These are phyloP conservation scores for Hypoxylon perforatum DNA, from an alignment of 495 filamentous ascomycete species.

Conservation along the genomic window DNA sequence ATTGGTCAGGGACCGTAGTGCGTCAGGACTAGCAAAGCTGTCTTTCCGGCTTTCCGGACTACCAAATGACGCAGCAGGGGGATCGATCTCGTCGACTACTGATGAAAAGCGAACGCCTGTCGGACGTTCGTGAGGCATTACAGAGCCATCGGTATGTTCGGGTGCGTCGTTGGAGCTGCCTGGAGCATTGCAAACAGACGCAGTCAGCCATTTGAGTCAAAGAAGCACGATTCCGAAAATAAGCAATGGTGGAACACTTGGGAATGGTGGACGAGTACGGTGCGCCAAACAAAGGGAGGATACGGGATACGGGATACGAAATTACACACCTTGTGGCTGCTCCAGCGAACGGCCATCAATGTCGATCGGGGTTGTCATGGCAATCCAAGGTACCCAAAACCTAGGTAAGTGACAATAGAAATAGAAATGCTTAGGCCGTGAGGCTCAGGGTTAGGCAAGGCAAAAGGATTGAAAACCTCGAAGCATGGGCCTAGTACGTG, in stretches of 20 bases:
- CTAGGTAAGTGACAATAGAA: constrained; percentile 14
- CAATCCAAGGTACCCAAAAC: constrained; percentile 24
- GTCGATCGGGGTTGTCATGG: constrained; percentile 43
- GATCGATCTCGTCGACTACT: constrained; percentile 77
- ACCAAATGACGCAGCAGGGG: constrained; percentile 48
- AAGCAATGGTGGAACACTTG: neutral
- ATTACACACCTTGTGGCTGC: constrained; percentile 41
- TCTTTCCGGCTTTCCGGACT: constrained; percentile 45
- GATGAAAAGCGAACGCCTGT: constrained; percentile 84
- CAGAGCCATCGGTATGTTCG: constrained; percentile 37
- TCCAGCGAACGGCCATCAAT: constrained; percentile 25
- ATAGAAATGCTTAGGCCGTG: constrained; percentile 10
- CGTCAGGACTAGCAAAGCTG: constrained; percentile 65
- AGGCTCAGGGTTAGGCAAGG: constrained; percentile 22
- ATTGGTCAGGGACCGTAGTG: constrained; percentile 77
- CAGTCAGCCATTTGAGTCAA: constrained; percentile 29
- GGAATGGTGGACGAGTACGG: neutral
- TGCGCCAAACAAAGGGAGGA: constrained; percentile 19
- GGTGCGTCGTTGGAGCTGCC: constrained; percentile 38
- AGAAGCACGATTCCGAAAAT: constrained; percentile 6
- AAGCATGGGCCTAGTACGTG: no score
- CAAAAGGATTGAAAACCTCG: constrained; percentile 6
- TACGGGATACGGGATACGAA: constrained; percentile 4
- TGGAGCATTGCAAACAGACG: constrained; percentile 29
- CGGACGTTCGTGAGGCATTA: constrained; percentile 45